These are phyloP conservation scores for Saksenaea vasiformis DNA, from an alignment of 371 early-diverging fungal genomes.

Conservation along the genomic window DNA sequence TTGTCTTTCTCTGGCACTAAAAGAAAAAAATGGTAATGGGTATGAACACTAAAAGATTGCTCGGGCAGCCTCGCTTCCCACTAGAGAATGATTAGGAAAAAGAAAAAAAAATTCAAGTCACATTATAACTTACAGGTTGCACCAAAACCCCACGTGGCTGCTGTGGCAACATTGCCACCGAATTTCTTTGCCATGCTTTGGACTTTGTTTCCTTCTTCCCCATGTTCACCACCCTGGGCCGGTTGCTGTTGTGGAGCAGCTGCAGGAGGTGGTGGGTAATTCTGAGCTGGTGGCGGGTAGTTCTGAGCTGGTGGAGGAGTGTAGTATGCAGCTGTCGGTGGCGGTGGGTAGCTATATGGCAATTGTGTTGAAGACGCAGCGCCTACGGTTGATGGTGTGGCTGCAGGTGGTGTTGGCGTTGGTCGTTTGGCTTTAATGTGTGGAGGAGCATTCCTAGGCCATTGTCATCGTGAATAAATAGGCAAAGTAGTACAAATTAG, in stretches of 20 bases:
- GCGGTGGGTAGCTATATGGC: constrained; percentile 52
- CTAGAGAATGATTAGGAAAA: constrained; percentile 18
- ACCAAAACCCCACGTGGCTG: constrained; percentile 52
- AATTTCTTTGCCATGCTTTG: constrained; percentile 43
- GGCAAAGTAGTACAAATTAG: background rate
- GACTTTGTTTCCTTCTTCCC: constrained; percentile 27
- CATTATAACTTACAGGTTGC: constrained; percentile 37
- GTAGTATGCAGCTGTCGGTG: constrained; percentile 43
- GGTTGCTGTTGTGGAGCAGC: constrained; percentile 15
- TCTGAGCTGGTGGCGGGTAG: constrained; percentile 14
- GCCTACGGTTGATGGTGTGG: background rate
- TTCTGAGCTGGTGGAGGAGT: constrained; percentile 26
- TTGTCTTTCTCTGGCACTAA: no score
- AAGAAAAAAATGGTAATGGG: no score
- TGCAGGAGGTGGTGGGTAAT: constrained; percentile 4
- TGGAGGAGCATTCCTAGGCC: background rate
- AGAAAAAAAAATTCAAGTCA: background rate
- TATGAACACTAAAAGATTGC: constrained; percentile 36
- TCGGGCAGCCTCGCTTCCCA: constrained; percentile 41
- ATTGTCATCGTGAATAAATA: background rate
- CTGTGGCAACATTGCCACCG: constrained; percentile 39
- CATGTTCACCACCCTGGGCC: constrained; percentile 18
- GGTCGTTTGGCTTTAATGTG: background rate
- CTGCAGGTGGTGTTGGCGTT: constrained; percentile 9
- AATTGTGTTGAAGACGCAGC: constrained; percentile 7